Evolutionary conservation across 768 basidiomycete species (phyloP), one percentile per base, ranked within the genome.

Genomic region (Punctularia strigosozonata): DNA sequence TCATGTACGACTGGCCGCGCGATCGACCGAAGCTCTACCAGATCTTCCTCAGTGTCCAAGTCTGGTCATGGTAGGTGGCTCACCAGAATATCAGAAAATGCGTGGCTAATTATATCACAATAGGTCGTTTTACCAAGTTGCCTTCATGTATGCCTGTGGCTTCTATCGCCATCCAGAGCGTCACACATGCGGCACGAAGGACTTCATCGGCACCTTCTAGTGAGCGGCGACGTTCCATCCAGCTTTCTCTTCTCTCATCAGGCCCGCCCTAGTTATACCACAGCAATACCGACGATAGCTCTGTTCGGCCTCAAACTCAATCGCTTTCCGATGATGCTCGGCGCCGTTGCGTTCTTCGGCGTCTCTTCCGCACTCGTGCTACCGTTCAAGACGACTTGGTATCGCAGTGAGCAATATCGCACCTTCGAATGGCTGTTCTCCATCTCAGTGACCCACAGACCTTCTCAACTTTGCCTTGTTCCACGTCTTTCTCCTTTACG

Each of bases 401-500:
- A 59, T 18, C 55, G 62, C 31, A 60, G 66, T 69, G 32, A 34
- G 64, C 53, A 12, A 30, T 8, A n/a, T 10, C 15, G n/a, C 17
- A 14, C 31, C 39, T 30, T 23, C 19, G 34, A 31, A 4, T 21
- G 32, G n/a, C n/a, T 26, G 37, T 48, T 18, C 51, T 31, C 14
- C 33, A 39, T n/a, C 19, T 15, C 19, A 34, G 20, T 17, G 33
- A 35, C 26, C 30, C 22, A 7, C 44, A 78, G 76, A 69, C 51
- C 63, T 77, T 56, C 66, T 83, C 49, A 75, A 80, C 60, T 83
- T 85, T 49, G 56, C 80, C 38, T 50, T 85, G n/a, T 92, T 83
- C 54, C 82, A 89, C 43, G 66, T 61, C 3, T 89, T 92, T 57
- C 60, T 94, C 43, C 71, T 91, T n/a, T 87, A 81, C 51, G 72